Base-by-base conservation (phyloP, 2,329 filamentous ascomycete species). In the Chaetomium olivaceum region DNA sequence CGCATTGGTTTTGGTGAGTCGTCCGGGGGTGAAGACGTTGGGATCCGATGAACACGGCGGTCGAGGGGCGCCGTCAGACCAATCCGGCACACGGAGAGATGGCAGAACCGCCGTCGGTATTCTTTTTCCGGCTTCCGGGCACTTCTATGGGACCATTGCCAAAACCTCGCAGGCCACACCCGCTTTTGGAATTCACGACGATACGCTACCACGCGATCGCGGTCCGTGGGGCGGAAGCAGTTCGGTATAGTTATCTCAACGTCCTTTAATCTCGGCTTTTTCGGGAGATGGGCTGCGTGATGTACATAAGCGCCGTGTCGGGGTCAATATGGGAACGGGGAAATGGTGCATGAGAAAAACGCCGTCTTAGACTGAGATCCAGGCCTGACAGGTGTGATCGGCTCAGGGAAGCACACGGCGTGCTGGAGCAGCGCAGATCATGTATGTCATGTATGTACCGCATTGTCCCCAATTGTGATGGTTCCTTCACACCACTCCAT, bases 231-330 rank as follows among this genome's bases (percentile, higher is more conserved):
- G 59, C 54, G 58, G 54, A 31, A 54, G 58, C 58, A 25, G 43
- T 25, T 54, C 16, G 25, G n/a, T 57, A 61, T 57, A 56, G 33
- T 50, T 52, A 59, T 63, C 56, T 60, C 55, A 57, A 46, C 52
- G 33, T 61, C 64, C 64, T 67, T 63, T 63, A 67, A 67, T 67
- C 58, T 67, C 64, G 64, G 61, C 25, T 61, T 23, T 56, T 36
- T 61, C 16, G 58, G 51, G 48, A n/a, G 25, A 23, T 56, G 56
- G 23, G 11, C 46, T 54, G 46, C 46, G 51, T 9, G 21, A 50
- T 60, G 33, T 36, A 52, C 56, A 50, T 60, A 48, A 55, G 57
- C 56, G 56, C 55, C 16, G 33, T 25, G 46, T 16, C 7, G 14
- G 55, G 56, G 62, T 46, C 58, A 62, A 51, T 43, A 54, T 51